These are phyloP conservation scores for Phytophthora brassicae DNA, from an alignment of 352 stramenopile genomes.

Conservation along the genomic window DNA sequence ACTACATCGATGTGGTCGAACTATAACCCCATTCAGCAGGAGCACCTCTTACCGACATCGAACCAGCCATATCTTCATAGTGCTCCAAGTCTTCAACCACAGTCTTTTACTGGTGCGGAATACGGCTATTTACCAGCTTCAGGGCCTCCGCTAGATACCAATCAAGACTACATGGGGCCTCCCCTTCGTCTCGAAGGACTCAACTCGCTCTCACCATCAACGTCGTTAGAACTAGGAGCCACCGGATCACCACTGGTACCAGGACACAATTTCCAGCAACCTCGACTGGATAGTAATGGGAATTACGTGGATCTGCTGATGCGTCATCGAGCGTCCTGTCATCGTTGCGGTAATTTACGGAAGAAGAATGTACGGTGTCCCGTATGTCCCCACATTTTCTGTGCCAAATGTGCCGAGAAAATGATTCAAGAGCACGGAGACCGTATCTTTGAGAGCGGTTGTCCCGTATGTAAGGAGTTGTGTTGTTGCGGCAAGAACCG, in stretches of 20 bases:
- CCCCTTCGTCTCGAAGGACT: slow-evolving; percentile 17
- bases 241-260: not conserved
- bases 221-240: slow-evolving; percentile 3
- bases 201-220: slow-evolving; percentile 1
- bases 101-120: slow-evolving; percentile 12
- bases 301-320: slow-evolving; percentile 47
- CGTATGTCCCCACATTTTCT: slow-evolving; percentile 89
- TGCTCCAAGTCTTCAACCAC: slow-evolving; percentile 21
- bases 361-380: slow-evolving; percentile 87
- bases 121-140: slow-evolving; percentile 17
- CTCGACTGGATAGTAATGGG: slow-evolving; percentile 19
- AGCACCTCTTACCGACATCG: slow-evolving; percentile 31
- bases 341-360: slow-evolving; percentile 86
- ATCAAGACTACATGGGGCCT: slow-evolving; percentile 16
- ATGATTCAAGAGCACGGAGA: slow-evolving; percentile 87
- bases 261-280: slow-evolving; percentile 14
- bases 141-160: slow-evolving; percentile 2
- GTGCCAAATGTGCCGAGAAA: slow-evolving; percentile 87
- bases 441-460: slow-evolving; percentile 75
- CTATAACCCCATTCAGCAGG: slow-evolving; percentile 25
- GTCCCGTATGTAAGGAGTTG: slow-evolving; percentile 85
- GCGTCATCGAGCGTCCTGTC: slow-evolving; percentile 81
- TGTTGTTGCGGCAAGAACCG: slow-evolving; percentile 90
- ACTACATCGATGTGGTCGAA: slow-evolving; percentile 36
- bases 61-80: slow-evolving; percentile 26